Percentiles rank a stretch among this genome's conserved stretches.
These are phyloP conservation scores for Aspergillus sp. DNA, from an alignment of 2,329 filamentous ascomycete species.

Conservation along the genomic window DNA sequence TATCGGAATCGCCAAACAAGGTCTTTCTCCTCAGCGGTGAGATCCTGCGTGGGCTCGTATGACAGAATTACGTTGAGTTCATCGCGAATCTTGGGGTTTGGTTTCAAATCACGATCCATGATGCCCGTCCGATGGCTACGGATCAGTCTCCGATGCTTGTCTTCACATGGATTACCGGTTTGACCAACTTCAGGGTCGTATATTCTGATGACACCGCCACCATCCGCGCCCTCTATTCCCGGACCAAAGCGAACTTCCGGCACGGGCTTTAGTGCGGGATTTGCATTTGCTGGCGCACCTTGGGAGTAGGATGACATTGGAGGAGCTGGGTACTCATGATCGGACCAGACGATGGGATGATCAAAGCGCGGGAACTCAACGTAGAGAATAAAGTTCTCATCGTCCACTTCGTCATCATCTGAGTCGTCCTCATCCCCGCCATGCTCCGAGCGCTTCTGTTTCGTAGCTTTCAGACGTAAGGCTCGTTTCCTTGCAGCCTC, in stretches of 20 bases:
- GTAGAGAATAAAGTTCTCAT: slow-evolving; percentile 77
- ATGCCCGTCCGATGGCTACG: slow-evolving; percentile 92
- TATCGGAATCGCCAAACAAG: slow-evolving; percentile 97
- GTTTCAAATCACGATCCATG: slow-evolving; percentile 90
- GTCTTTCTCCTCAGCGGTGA: slow-evolving; percentile 91
- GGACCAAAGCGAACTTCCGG: slow-evolving; percentile 89
- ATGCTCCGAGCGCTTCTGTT: slow-evolving; percentile 29
- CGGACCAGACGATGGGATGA: slow-evolving; percentile 91
- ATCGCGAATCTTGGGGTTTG: slow-evolving; percentile 92
- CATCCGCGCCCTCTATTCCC: slow-evolving; percentile 72
- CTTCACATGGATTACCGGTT: slow-evolving; percentile 89
- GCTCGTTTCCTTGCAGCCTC: slow-evolving; percentile 63
- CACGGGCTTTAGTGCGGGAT: slow-evolving; percentile 73
- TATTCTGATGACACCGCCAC: slow-evolving; percentile 69
- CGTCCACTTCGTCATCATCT: slow-evolving; percentile 48
- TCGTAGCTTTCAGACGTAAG: slow-evolving; percentile 37
- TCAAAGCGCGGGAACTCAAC: slow-evolving; percentile 94
- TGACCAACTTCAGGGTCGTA: slow-evolving; percentile 93
- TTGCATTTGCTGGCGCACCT: slow-evolving; percentile 64
- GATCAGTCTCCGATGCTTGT: slow-evolving; percentile 88
- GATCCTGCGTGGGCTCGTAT: slow-evolving; percentile 85
- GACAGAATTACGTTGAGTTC: slow-evolving; percentile 88
- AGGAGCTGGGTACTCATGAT: slow-evolving; percentile 86
- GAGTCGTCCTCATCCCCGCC: slow-evolving; percentile 45
- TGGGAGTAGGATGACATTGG: slow-evolving; percentile 76